Base-by-base conservation (phyloP, 2,329 filamentous ascomycete species). In the Colletotrichum shisoi region DNA sequence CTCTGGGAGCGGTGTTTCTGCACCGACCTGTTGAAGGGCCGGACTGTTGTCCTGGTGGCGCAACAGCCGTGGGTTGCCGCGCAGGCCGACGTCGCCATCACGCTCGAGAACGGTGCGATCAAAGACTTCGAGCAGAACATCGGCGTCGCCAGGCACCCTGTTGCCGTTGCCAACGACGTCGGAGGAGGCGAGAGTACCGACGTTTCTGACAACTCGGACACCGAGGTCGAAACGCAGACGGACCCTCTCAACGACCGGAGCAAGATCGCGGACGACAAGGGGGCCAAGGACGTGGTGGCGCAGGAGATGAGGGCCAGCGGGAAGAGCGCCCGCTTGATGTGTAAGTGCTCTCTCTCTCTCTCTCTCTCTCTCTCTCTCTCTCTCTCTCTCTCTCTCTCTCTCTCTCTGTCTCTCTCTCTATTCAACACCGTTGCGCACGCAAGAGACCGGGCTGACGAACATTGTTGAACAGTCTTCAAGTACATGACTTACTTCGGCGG, bases 1-100 rank as follows among this genome's bases (percentile, higher is more conserved):
- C 79, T 89, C 1, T 88, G 85, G 82, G 81, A 85, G 64, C 78
- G 82, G 62, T 87, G 84, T 70, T 88, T 89, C 71, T 87, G 85
- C 66, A 79, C 81, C 53, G 83, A 85, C 54, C 71, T 88, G 31
- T 78, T 88, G 11, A 78, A 78, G 21, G 84, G 82, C 9, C 79
- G 85, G 37, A 88, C 86, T 1, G 79, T 83, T 1, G 81, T 88
- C 6, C 77, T 88, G 17, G 85, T 88, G 3, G 87, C 84, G 3
- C 86, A 88, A 70, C 73, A 85, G 45, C 83, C 81, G 1, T 85
- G 83, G 83, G 80, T 85, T 48, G 76, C 82, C 0, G 77, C 80
- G 3, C 83, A 85, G 71, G 82, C 83, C 9, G 84, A 85, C 64
- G 73, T 84, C 12, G 75, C 78, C 12, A 73, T 85, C 39, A 70